These are phyloP conservation scores for Cocos nucifera DNA, from an alignment of 176 grass and related monocot genomes.

Conservation along the genomic window DNA sequence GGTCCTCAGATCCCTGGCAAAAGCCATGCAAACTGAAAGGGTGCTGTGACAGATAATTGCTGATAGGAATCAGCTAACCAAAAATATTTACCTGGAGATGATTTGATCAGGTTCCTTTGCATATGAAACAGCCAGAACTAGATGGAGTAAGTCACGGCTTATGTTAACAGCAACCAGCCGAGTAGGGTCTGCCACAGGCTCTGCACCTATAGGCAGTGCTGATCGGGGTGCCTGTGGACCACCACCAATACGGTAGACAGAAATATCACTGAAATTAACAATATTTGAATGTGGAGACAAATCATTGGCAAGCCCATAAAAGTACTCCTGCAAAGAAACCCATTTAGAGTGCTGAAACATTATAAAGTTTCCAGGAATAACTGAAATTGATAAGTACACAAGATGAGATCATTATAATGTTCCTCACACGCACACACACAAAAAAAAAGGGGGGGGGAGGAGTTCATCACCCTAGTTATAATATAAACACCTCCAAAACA, in stretches of 20 bases:
- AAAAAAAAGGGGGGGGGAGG: too few species aligned
- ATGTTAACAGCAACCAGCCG: conserved; percentile 70
- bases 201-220: conserved; percentile 78
- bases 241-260: conserved; percentile 77
- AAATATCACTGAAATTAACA: conserved; percentile 79
- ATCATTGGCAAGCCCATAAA: conserved; percentile 90
- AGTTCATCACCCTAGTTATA: too few species aligned
- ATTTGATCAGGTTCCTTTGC: conserved; percentile 89
- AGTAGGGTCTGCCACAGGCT: conserved; percentile 77
- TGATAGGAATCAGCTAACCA: too few species aligned
- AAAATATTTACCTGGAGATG: conserved; percentile 59
- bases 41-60: too few species aligned
- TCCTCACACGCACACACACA: too few species aligned
- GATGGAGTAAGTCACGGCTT: conserved; percentile 86
- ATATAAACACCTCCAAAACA: too few species aligned
- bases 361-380: too few species aligned
- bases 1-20: too few species aligned
- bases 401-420: too few species aligned
- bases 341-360: not conserved
- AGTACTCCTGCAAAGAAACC: conserved; percentile 63
- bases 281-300: conserved; percentile 90
- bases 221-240: conserved; percentile 88
- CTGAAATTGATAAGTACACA: too few species aligned
- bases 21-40: too few species aligned
- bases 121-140: conserved; percentile 75